A percentile compares a stretch with the other conserved stretches of the same genome.
Evolutionary conservation across 108 stramenopile species (phyloP).

Genomic region (Thalassiosira profunda): DNA sequence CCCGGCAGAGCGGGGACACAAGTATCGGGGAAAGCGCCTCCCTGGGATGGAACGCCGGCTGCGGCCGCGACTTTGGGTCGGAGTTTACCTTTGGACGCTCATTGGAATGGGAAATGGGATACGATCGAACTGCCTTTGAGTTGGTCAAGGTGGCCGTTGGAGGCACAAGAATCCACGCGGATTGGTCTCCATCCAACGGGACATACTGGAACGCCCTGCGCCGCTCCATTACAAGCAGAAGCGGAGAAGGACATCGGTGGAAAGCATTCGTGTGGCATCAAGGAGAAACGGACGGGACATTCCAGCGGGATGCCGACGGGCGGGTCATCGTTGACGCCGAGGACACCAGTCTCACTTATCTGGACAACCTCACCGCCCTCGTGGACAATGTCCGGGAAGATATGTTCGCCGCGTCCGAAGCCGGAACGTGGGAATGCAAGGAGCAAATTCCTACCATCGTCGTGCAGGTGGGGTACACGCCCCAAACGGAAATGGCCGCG

Average conservation of each 20-base stretch:
- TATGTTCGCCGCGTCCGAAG: conserved; percentile 9
- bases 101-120: conserved; percentile 6
- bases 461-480: conserved; percentile 11
- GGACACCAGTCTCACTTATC: conserved; percentile 8
- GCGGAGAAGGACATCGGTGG: neutral
- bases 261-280: conserved; percentile 6
- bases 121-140: neutral
- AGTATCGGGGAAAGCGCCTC: too few relatives aligned
- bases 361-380: conserved; percentile 9
- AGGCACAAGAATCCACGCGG: neutral
- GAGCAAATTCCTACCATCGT: conserved; percentile 17
- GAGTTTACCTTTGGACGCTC: conserved; percentile 6
- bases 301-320: neutral
- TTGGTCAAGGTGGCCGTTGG: neutral
- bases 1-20: too few relatives aligned
- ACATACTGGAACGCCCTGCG: neutral
- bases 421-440: conserved; percentile 16
- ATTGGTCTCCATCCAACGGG: conserved; percentile 10
- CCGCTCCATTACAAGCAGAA: neutral
- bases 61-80: conserved; percentile 2
- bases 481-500: neutral
- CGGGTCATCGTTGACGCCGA: neutral
- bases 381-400: conserved; percentile 5
- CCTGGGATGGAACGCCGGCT: neutral
- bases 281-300: too few relatives aligned